Evolutionary conservation across 2,329 filamentous ascomycete genomes (phyloP), one percentile per base, ranked within the genome.

Genomic region (Aspergillus brunneoviolaceus): DNA sequence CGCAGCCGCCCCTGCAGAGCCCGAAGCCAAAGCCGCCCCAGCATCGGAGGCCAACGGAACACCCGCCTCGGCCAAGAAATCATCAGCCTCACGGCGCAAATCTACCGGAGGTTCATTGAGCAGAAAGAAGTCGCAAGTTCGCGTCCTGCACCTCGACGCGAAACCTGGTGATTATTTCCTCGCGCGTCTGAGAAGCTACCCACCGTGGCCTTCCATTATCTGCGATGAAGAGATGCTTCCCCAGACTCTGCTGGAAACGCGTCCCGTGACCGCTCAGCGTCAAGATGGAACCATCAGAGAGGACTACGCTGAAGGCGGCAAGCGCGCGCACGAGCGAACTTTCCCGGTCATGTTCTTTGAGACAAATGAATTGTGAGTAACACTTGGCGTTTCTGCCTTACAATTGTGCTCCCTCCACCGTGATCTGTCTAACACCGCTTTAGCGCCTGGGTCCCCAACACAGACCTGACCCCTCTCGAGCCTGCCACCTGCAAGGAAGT

Each of bases 141-240:
- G 88, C 72, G 82, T 90, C 64, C 84, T 84, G 49, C 85, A 92
- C 68, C 83, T 91, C 56, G 86, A 96, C 73, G 93, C 91, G 65
- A 84, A 96, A 80, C 91, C 95, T 4, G 95, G 96, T 67, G 89
- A 98, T 70, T 90, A 93, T 78, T 98, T 90, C 79, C 88, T 96
- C 72, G 92, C 96, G 65, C 91, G 93, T 76, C 87, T 99, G 77
- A 96, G 96, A 82, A 95, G 94, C 61, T 96, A 91, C 77, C 91
- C 95, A 33, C 89, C 91, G 45, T 99, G 95, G 95, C 95, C 95
- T 16, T 89, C 92, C 57, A 90, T 99, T 72, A 87, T 99, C 69
- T 95, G 91, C 75, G 92, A 96, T 73, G 94, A 99, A 76, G 88
- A 89, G 63, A 98, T 99, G 89, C 87, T 99, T 21, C 94, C 95